Evolutionary conservation across 495 filamentous ascomycete genomes (phyloP).

Genomic region (Endocarpon pusillum): DNA sequence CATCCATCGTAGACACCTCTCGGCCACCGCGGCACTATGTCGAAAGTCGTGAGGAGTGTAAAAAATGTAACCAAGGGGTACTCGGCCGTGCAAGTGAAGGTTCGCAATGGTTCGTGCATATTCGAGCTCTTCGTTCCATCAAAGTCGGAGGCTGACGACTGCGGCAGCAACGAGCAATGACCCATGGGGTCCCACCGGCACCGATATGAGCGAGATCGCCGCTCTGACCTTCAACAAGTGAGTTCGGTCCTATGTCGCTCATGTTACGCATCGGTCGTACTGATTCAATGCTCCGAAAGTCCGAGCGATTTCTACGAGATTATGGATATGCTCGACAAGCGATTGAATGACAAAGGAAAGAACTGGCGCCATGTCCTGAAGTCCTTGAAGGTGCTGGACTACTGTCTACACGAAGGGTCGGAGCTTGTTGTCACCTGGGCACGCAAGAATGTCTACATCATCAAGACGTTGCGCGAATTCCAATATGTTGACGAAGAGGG

Average conservation of each 20-base stretch:
- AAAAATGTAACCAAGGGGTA: conserved; percentile 99
- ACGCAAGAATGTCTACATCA: conserved; percentile 92
- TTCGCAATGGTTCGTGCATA: conserved; percentile 98
- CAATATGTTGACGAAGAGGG: conserved; percentile 90
- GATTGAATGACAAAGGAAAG: conserved; percentile 97
- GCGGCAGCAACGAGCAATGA: conserved; percentile 94
- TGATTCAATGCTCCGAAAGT: conserved; percentile 25
- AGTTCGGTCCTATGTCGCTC: conserved; percentile 15
- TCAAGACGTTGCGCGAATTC: conserved; percentile 96
- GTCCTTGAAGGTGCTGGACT: conserved; percentile 93
- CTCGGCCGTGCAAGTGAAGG: conserved; percentile 91
- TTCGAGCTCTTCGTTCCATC: too few relatives aligned
- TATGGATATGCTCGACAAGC: conserved; percentile 99
- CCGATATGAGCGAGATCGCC: conserved; percentile 97
- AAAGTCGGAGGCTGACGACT: too few relatives aligned
- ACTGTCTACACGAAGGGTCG: conserved; percentile 93
- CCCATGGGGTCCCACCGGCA: conserved; percentile 95
- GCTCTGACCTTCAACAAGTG: conserved; percentile 95
- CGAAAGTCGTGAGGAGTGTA: conserved; percentile 91
- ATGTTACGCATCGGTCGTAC: not conserved
- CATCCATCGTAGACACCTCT: conserved; percentile 9
- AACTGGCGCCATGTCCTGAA: conserved; percentile 99
- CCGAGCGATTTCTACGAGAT: conserved; percentile 98
- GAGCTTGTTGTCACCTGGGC: conserved; percentile 97
- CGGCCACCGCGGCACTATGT: too few relatives aligned